phyloP scores from a whole-genome alignment of 2,329 filamentous ascomycete species.

The Karstenula rhodostoma region DNA sequence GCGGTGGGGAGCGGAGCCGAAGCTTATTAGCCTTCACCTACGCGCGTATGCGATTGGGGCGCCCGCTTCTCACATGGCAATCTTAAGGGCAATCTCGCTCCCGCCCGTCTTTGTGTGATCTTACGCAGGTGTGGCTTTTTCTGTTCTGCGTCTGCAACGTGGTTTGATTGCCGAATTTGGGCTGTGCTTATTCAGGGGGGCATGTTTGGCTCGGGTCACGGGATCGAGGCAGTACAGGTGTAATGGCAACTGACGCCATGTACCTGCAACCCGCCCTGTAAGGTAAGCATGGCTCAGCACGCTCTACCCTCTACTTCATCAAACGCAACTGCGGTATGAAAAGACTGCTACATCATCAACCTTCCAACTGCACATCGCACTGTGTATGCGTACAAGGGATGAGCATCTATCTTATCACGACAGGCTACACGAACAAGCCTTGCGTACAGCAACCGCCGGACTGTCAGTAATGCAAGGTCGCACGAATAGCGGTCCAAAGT shows the following conservation, averaged over 20 bases:
- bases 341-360: not conserved
- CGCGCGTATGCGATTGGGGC: not conserved
- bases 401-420: not conserved
- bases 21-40: not conserved
- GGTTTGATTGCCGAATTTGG: not conserved
- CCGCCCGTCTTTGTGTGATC: too few relatives aligned
- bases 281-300: not conserved
- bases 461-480: not conserved
- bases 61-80: not conserved
- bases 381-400: not conserved
- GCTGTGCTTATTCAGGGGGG: not conserved
- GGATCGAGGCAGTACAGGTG: not conserved
- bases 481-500: not conserved
- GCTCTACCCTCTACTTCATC: not conserved
- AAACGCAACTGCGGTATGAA: not conserved
- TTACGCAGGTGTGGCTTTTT: too few relatives aligned
- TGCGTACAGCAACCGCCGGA: not conserved
- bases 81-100: not conserved
- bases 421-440: not conserved
- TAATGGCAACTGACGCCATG: constrained; percentile 1
- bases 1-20: not conserved
- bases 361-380: not conserved
- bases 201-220: not conserved
- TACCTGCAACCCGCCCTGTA: not conserved
- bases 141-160: not conserved